Conservation (phyloP, 2,329 filamentous ascomycete genomes). For the Chrysosporium keratinophilum region DNA sequence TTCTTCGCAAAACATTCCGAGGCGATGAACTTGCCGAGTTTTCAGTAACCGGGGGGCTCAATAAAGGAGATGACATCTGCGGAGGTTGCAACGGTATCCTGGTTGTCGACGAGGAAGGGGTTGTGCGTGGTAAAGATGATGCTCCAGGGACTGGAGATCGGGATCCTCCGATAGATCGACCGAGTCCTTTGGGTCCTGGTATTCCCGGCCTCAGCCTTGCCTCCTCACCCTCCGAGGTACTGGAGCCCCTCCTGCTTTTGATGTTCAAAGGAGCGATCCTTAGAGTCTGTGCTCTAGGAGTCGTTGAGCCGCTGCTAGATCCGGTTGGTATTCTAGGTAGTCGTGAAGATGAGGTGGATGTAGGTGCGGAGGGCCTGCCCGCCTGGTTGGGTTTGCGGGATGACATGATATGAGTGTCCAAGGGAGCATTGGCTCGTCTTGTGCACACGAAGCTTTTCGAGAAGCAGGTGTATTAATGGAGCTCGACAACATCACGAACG, state of each 20-base stretch:
- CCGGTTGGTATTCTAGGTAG: slow-evolving; percentile 20
- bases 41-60: slow-evolving; percentile 16
- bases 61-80: slow-evolving; percentile 11
- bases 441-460: slow-evolving; percentile 22
- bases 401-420: slow-evolving; percentile 27
- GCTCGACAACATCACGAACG: slow-evolving; percentile 26
- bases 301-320: slow-evolving; percentile 16
- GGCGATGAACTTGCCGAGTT: slow-evolving; percentile 21
- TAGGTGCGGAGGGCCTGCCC: slow-evolving; percentile 24
- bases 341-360: slow-evolving; percentile 20
- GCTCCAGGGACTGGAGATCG: neutral
- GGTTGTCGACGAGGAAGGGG: neutral
- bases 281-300: slow-evolving; percentile 24
- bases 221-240: slow-evolving; percentile 24
- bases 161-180: neutral
- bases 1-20: slow-evolving; percentile 35
- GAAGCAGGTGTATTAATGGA: slow-evolving; percentile 19
- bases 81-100: neutral
- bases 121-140: neutral
- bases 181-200: neutral
- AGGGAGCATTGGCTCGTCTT: slow-evolving; percentile 22
- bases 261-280: slow-evolving; percentile 19
- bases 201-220: neutral
- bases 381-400: slow-evolving; percentile 27
- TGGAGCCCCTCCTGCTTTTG: slow-evolving; percentile 22